phyloP scores from a whole-genome alignment of 208 protist species.

The Crithidia mellificae region DNA sequence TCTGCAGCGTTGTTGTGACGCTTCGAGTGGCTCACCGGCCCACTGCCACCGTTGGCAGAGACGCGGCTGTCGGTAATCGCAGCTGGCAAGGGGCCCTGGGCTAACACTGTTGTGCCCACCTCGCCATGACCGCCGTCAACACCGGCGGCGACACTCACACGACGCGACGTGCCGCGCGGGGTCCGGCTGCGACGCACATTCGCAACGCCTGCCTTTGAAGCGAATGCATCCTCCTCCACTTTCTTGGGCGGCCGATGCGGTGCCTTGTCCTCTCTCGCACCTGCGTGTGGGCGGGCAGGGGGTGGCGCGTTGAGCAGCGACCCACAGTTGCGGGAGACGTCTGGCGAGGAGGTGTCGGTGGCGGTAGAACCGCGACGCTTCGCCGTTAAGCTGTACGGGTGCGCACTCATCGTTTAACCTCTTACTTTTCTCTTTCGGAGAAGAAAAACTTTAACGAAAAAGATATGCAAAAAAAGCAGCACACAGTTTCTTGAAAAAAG shows the following conservation, averaged over 20 bases:
- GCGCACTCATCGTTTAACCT: not conserved
- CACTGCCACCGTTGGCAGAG: not conserved
- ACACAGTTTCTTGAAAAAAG: too few species aligned
- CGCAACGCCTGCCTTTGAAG: not conserved
- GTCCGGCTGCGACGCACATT: constrained; percentile 1
- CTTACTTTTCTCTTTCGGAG: too few species aligned
- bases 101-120: not conserved
- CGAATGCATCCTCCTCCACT: not conserved
- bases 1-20: not conserved
- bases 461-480: too few species aligned
- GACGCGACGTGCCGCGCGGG: not conserved
- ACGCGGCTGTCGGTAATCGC: constrained; percentile 1
- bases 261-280: not conserved
- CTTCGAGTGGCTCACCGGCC: not conserved
- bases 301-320: not conserved
- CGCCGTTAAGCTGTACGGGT: not conserved
- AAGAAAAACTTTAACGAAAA: too few species aligned
- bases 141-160: not conserved
- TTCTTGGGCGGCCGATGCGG: not conserved
- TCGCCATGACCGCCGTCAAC: not conserved
- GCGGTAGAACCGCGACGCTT: not conserved
- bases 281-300: not conserved
- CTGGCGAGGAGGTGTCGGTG: not conserved
- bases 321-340: not conserved
- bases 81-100: not conserved